These are phyloP conservation scores for Hansenula anomala DNA, from an alignment of 1,139 yeast genomes.

Conservation along the genomic window DNA sequence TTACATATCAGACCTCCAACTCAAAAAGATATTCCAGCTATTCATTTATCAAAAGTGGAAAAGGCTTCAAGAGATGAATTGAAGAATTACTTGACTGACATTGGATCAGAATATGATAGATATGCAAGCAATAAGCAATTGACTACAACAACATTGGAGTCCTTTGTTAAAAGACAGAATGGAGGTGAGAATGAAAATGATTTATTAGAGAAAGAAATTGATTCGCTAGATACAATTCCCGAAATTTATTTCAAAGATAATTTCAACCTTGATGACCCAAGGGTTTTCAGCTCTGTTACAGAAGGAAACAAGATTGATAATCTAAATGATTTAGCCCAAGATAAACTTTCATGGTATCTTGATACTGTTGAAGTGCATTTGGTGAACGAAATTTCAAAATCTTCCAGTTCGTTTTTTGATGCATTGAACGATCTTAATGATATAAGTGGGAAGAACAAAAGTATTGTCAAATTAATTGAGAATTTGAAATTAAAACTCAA, in stretches of 20 bases:
- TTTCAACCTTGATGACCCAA: constrained; percentile 84
- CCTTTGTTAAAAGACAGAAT: constrained; percentile 17
- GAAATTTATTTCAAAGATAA: constrained; percentile 58
- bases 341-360: constrained; percentile 72
- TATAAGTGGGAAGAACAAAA: constrained; percentile 53
- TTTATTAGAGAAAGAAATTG: constrained; percentile 12
- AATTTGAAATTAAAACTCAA: constrained; percentile 39
- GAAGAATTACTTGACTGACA: constrained; percentile 39
- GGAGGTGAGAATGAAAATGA: constrained; percentile 18
- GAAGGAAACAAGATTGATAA: constrained; percentile 42
- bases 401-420: constrained; percentile 79
- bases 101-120: constrained; percentile 49
- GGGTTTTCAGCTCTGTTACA: constrained; percentile 71
- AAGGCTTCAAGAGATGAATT: constrained; percentile 48
- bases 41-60: constrained; percentile 57
- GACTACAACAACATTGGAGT: constrained; percentile 39
- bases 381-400: constrained; percentile 76
- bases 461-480: constrained; percentile 45
- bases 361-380: constrained; percentile 82
- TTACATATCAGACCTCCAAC: constrained; percentile 66
- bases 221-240: constrained; percentile 44
- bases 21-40: constrained; percentile 77
- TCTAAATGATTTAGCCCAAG: constrained; percentile 50
- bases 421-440: constrained; percentile 70
- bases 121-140: constrained; percentile 34